phyloP scores from a whole-genome alignment of 768 basidiomycete species.

The Auricularia cornea region DNA sequence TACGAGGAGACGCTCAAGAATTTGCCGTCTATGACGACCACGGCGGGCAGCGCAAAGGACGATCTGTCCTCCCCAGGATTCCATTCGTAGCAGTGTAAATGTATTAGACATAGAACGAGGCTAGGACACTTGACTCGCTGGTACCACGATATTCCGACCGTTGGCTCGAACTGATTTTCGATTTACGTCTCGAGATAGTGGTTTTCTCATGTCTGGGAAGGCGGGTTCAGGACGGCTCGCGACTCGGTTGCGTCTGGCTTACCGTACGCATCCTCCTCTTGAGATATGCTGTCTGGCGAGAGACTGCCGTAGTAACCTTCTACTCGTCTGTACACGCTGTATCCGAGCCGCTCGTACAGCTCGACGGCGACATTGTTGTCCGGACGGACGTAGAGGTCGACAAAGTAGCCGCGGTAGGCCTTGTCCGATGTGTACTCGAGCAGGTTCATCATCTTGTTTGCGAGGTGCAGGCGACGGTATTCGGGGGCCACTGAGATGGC shows the following conservation, averaged over 20 bases:
- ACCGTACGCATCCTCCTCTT: constrained; percentile 92
- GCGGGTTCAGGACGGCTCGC: too few species aligned
- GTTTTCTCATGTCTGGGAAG: constrained; percentile 36
- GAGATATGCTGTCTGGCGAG: constrained; percentile 65
- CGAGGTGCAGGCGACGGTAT: constrained; percentile 82
- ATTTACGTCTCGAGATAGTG: constrained; percentile 28
- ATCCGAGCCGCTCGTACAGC: constrained; percentile 91
- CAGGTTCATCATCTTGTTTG: constrained; percentile 74
- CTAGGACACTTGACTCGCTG: constrained; percentile 29
- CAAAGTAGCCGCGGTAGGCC: constrained; percentile 77
- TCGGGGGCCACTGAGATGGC: constrained; percentile 91
- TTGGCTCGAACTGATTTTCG: constrained; percentile 27
- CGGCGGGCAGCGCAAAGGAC: neutral
- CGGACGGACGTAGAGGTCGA: constrained; percentile 93
- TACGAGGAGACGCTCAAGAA: constrained; percentile 63
- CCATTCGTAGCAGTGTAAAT: too few species aligned
- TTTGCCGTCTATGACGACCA: constrained; percentile 23
- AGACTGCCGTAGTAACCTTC: constrained; percentile 80
- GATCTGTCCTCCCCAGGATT: too few species aligned
- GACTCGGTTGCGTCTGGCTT: too few species aligned
- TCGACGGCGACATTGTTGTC: constrained; percentile 74
- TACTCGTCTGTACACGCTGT: constrained; percentile 86
- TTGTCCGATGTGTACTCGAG: constrained; percentile 82
- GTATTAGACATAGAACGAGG: neutral
- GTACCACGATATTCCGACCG: constrained; percentile 28